Conservation (phyloP, 148 eudicot genomes). For the Spergularia marina region DNA sequence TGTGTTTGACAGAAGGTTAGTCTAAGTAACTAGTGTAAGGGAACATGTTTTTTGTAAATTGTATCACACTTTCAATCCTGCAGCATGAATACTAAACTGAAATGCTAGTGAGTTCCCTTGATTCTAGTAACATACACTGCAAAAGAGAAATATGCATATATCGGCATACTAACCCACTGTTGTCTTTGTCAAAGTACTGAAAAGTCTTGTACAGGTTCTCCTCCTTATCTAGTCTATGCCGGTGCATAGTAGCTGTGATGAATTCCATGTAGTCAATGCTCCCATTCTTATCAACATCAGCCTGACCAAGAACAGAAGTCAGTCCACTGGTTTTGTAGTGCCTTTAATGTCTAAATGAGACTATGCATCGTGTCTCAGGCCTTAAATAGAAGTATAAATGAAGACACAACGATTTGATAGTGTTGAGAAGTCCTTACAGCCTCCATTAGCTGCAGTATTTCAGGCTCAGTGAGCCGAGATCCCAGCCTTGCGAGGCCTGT, state of each 20-base stretch:
- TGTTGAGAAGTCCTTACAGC: constrained; percentile 50
- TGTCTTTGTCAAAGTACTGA: constrained; percentile 68
- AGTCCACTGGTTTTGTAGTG: too few species aligned
- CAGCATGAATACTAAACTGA: too few species aligned
- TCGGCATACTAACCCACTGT: constrained; percentile 54
- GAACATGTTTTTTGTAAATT: too few species aligned
- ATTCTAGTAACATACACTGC: not conserved
- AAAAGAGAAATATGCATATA: not conserved
- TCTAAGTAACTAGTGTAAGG: too few species aligned
- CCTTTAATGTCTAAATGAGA: not conserved
- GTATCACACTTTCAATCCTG: too few species aligned
- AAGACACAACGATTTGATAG: too few species aligned
- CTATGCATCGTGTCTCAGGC: not conserved
- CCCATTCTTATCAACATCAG: constrained; percentile 81
- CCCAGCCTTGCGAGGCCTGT: constrained; percentile 69
- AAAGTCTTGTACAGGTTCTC: constrained; percentile 71
- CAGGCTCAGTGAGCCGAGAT: constrained; percentile 59
- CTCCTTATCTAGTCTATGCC: constrained; percentile 77
- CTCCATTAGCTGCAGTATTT: constrained; percentile 75
- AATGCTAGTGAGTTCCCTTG: not conserved
- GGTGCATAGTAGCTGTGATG: constrained; percentile 87
- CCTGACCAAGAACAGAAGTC: constrained; percentile 38
- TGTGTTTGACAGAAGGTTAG: too few species aligned
- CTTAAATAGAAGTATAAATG: too few species aligned
- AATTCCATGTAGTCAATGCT: constrained; percentile 86